Evolutionary conservation across 2,329 filamentous ascomycete species (phyloP).

Genomic region (Cryoendolithus antarcticus): DNA sequence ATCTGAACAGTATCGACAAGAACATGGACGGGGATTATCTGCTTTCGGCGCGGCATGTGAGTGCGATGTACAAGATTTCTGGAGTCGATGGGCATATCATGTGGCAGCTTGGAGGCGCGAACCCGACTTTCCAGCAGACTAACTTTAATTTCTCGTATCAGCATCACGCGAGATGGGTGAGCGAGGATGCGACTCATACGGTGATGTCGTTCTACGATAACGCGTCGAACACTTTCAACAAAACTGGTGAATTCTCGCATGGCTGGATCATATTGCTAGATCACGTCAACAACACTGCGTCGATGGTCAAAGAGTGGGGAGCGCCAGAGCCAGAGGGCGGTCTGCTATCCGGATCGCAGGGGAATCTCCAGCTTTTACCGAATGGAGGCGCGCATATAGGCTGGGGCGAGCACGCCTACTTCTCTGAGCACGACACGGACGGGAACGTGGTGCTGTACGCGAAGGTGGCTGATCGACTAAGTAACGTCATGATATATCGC

Average conservation of each 20-base stretch:
- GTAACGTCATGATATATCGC: slow-evolving; percentile 15
- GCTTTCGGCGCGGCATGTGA: slow-evolving; percentile 38
- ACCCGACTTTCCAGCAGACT: slow-evolving; percentile 11
- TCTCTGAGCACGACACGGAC: slow-evolving; percentile 11
- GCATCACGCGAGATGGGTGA: slow-evolving; percentile 20
- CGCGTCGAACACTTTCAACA: slow-evolving; percentile 32
- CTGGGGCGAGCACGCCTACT: slow-evolving; percentile 16
- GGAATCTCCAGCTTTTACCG: slow-evolving; percentile 37
- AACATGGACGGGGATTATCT: slow-evolving; percentile 38
- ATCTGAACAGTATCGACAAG: slow-evolving; percentile 44
- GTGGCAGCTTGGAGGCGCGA: slow-evolving; percentile 32
- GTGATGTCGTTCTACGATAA: slow-evolving; percentile 35
- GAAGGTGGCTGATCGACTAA: slow-evolving; percentile 14
- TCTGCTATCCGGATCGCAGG: slow-evolving; percentile 35
- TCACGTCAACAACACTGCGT: slow-evolving; percentile 30
- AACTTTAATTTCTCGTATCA: slow-evolving; percentile 13
- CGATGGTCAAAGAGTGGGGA: slow-evolving; percentile 22
- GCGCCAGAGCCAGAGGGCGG: slow-evolving; percentile 24
- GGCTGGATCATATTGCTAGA: slow-evolving; percentile 31
- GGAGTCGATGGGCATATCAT: slow-evolving; percentile 32
- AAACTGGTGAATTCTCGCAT: slow-evolving; percentile 21
- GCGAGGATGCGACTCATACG: slow-evolving; percentile 16
- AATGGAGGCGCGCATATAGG: slow-evolving; percentile 9
- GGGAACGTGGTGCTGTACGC: slow-evolving; percentile 16
- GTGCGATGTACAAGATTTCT: slow-evolving; percentile 35